Evolutionary conservation across 352 stramenopile genomes (phyloP).

Genomic region (Globisporangium takayamanum): DNA sequence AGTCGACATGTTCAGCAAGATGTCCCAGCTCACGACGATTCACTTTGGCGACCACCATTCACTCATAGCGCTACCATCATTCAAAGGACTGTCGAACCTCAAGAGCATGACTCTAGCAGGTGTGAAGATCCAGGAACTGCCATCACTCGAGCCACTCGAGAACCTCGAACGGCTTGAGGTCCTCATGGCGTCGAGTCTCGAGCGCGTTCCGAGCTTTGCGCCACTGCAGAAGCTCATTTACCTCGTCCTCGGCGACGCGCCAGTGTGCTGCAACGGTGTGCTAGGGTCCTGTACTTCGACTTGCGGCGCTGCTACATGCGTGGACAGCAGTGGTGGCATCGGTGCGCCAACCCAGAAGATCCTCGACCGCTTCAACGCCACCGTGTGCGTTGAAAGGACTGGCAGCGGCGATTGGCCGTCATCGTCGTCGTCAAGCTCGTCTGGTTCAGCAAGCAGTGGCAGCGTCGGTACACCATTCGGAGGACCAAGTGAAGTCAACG

Average conservation of each 20-base stretch:
- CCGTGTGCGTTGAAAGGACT: not conserved
- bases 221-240: slow-evolving; percentile 16
- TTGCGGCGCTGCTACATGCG: not conserved
- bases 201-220: slow-evolving; percentile 18
- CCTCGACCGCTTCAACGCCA: not conserved
- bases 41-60: slow-evolving; percentile 20
- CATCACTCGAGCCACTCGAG: slow-evolving; percentile 12
- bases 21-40: slow-evolving; percentile 23
- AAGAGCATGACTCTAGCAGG: slow-evolving; percentile 22
- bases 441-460: not conserved
- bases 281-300: slow-evolving; percentile 4
- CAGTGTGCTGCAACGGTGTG: slow-evolving; percentile 26
- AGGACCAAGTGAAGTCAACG: not conserved
- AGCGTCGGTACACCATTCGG: not conserved
- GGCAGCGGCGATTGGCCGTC: not conserved
- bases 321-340: not conserved
- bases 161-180: slow-evolving; percentile 22
- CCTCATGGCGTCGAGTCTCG: slow-evolving; percentile 7
- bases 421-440: not conserved
- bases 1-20: slow-evolving; percentile 20
- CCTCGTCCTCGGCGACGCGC: slow-evolving; percentile 14
- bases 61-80: slow-evolving; percentile 18
- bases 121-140: slow-evolving; percentile 16
- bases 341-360: not conserved
- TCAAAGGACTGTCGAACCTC: slow-evolving; percentile 26